A percentile compares a stretch with the other conserved stretches of the same genome.
Evolutionary conservation across 2,329 filamentous ascomycete genomes (phyloP).

Genomic region (Fonsecaea pugnacius): DNA sequence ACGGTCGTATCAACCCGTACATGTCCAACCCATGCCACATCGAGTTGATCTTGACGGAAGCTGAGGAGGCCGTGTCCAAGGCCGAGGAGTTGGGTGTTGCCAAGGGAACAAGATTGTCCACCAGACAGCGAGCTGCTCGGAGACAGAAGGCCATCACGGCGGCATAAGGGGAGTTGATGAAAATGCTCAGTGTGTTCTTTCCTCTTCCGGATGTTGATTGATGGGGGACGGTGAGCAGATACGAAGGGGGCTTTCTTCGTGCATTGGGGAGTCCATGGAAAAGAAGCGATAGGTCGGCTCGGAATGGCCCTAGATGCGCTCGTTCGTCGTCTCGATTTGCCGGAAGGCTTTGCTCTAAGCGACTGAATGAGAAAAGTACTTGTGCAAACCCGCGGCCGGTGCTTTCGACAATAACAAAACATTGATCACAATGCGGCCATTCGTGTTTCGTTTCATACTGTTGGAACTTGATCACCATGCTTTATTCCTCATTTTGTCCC

Average conservation of each 20-base stretch:
- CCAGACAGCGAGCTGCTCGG: conserved; percentile 83
- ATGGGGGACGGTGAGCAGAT: conserved; percentile 8
- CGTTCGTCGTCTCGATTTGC: conserved; percentile 1
- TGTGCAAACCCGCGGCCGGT: background rate
- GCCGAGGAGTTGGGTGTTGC: conserved; percentile 65
- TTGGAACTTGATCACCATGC: background rate
- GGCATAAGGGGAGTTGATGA: conserved; percentile 11
- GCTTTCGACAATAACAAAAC: conserved; percentile 6
- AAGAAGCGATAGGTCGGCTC: background rate
- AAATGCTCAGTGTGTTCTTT: conserved; percentile 5
- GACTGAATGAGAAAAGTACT: conserved; percentile 1
- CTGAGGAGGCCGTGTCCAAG: conserved; percentile 94
- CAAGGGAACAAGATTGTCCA: conserved; percentile 73
- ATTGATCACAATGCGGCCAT: background rate
- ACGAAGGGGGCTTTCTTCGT: conserved; percentile 6
- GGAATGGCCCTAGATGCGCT: conserved; percentile 7
- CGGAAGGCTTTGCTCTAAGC: background rate
- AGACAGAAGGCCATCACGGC: conserved; percentile 65
- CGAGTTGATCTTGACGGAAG: conserved; percentile 99
- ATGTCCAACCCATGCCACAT: conserved; percentile 99
- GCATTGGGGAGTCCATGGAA: conserved; percentile 10
- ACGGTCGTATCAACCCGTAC: conserved; percentile 99
- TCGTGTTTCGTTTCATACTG: background rate
- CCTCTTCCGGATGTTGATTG: conserved; percentile 5
- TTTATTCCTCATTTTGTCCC: background rate